Base-by-base conservation (phyloP, 805 yeast species). In the Saturnispora gosingensis region DNA sequence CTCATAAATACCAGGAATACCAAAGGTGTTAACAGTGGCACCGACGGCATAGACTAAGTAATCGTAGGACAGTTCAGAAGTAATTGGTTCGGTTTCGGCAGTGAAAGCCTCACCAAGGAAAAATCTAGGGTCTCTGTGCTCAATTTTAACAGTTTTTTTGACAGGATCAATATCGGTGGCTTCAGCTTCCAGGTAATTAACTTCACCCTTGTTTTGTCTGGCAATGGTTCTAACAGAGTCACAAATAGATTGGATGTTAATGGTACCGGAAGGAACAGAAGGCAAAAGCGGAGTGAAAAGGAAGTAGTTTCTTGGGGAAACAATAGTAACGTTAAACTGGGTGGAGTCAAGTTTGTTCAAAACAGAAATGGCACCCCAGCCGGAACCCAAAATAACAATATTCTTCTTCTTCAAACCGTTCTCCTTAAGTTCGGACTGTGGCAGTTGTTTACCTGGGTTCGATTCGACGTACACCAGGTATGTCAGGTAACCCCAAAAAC, bases 221-320 rank as follows among this genome's bases (percentile, higher is more conserved):
- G 93, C 84, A 62, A 90, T 84, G 49, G 86, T 75, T 70, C 96
- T 81, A 51, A 91, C 88, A 32, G 97, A 96, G 68, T 90, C 97
- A 70, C 88, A 85, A 65, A 90, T 90, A 24, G 97, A 90, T 68
- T 93, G 87, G 58, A 80, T 69, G 63, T 88, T 96, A 54, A 88
- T 81, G 48, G 96, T 86, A 57, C 97, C 97, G 38, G 96, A 90
- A 52, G 97, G 95, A 59, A 91, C 86, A 25, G 96, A 86, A 45
- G 98, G 97, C 61, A 90, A 76, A 66, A 90, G 74, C n/a, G 98
- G 97, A 53, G 98, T 90, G 77, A 91, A 90, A 61, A 90, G 75
- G 72, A 90, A 89, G 75, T 88, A 91, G 75, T 90, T 91, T 73
- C 97, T 81, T 56, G 98, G 97, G 42, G 96, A 88, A 45, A 90